Conservation (phyloP, 2,329 filamentous ascomycete species). For the Botrytis pseudocinerea region DNA sequence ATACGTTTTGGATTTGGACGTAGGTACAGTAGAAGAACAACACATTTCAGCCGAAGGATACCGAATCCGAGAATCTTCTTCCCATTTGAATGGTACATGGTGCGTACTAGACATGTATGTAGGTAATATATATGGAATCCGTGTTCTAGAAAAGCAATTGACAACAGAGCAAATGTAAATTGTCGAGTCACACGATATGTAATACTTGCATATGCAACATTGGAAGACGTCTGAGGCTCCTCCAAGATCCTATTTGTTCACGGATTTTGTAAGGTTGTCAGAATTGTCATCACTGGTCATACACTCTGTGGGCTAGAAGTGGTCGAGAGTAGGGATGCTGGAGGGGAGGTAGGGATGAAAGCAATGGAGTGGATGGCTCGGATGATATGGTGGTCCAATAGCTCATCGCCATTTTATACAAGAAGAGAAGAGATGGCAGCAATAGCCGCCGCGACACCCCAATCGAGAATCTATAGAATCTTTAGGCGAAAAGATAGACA, state of each 20-base stretch:
- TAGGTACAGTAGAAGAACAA: background rate
- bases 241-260: background rate
- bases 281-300: background rate
- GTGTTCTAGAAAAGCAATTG: background rate
- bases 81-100: background rate
- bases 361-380: background rate
- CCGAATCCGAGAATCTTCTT: background rate
- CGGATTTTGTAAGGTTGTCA: background rate
- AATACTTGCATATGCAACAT: constrained; percentile 5
- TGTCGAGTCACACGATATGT: constrained; percentile 5
- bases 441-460: constrained; percentile 3
- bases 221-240: background rate
- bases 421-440: background rate
- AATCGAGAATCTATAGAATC: background rate
- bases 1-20: background rate
- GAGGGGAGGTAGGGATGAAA: background rate
- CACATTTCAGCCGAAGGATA: background rate
- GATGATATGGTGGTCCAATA: background rate
- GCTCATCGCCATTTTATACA: background rate
- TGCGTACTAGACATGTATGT: background rate
- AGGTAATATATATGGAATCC: background rate
- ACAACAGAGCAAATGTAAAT: constrained; percentile 12
- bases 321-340: background rate
- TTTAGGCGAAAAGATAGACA: background rate
- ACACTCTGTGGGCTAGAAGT: background rate